Percentiles rank a stretch among this genome's conserved stretches.
Conservation (phyloP, 148 eudicot genomes). For the Rhododendron mucronatum region DNA sequence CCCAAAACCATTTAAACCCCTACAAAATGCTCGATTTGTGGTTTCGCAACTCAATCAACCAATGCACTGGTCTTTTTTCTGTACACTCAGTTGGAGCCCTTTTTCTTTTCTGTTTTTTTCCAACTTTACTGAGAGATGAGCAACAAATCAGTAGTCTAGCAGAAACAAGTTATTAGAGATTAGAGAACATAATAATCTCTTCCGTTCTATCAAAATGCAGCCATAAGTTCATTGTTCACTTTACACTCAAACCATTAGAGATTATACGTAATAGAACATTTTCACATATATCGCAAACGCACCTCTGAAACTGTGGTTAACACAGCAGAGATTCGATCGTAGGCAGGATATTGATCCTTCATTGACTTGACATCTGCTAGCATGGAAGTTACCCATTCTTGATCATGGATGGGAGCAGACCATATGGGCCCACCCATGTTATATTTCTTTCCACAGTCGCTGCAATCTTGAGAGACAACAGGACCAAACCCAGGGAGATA, state of each 20-base stretch:
- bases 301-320: conserved; percentile 96
- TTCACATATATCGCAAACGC: neutral
- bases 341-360: conserved; percentile 82
- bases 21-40: neutral
- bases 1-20: neutral
- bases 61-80: neutral
- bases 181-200: neutral
- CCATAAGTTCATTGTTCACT: neutral
- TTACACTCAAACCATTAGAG: neutral
- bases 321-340: conserved; percentile 61
- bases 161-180: neutral
- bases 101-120: neutral
- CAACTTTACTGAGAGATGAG: neutral
- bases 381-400: conserved; percentile 89
- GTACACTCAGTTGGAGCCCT: neutral
- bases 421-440: conserved; percentile 98
- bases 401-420: conserved; percentile 97
- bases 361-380: conserved; percentile 65
- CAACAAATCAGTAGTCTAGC: neutral
- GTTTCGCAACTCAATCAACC: neutral
- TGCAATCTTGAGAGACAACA: conserved; percentile 81
- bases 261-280: neutral
- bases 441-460: conserved; percentile 79
- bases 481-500: conserved; percentile 95
- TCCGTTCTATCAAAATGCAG: neutral